Base-by-base conservation (phyloP, 108 stramenopile species). In the Nitzschia inconspicua region DNA sequence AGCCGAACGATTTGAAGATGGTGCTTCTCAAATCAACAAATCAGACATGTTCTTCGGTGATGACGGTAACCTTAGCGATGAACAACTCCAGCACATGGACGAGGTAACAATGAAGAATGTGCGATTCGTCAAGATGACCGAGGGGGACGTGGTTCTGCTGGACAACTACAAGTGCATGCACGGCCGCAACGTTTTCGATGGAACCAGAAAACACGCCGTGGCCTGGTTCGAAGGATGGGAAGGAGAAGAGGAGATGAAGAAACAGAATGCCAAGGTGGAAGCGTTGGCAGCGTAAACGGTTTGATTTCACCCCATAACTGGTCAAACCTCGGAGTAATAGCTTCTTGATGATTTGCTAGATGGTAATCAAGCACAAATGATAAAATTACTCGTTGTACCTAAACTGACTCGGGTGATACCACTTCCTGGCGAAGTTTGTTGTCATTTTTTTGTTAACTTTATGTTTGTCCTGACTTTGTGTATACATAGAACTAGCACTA, bases 91-190 rank as follows among this genome's bases (percentile, higher is more conserved):
- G 58, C 76, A 91, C 57, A 78, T 94, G 74, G 89, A 94, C 53
- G 84, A 91, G 59, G 75, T 89, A 16, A 94, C 93, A 8, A 75
- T 77, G 76, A 87, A 91, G 70, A 89, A 91, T 67, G 73, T 82
- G 4, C 75, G 77, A 64, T 91, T 63, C 53, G 84, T 94, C 27
- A 87, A 89, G 57, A 94, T 94, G 93, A 70, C 71, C 3, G 82
- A 85, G 60, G 93, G 93, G 36, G 93, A 94, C 68, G 93, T 91
- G 26, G 93, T 91, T 1, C 65, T 94, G 60, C 66, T 94, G 31
- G 93, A 94, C 65, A 94, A 94, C 74, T 94, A 94, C 82, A 89
- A 89, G 65, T 85, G 83, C 61, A 94, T 94, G 93, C 93, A 94
- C 63, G 93, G 93, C 24, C 73, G 93, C 19, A 91, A 94, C 72